A percentile compares a stretch with the other conserved stretches of the same genome.
Evolutionary conservation across 352 stramenopile genomes (phyloP).

Genomic region (Blastocystis sp.): DNA sequence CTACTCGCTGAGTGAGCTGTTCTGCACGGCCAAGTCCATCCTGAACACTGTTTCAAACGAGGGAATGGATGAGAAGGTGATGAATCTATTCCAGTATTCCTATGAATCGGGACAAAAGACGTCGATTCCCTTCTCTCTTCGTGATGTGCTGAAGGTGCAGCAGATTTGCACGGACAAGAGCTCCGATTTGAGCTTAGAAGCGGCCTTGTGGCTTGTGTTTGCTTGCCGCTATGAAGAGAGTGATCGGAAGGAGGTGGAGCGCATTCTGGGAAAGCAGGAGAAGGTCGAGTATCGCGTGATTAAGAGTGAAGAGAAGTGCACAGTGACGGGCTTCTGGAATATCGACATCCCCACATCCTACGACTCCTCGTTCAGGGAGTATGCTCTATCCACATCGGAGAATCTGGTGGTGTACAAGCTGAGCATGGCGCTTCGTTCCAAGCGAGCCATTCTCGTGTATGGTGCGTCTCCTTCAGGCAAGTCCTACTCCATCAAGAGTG

Average conservation of each 20-base stretch:
- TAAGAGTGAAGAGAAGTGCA: neutral
- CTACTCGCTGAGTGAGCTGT: conserved; percentile 40
- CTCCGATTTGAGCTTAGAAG: neutral
- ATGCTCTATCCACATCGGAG: neutral
- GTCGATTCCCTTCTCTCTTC: conserved; percentile 2
- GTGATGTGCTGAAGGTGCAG: conserved; percentile 16
- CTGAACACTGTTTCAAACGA: neutral
- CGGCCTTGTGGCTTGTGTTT: neutral
- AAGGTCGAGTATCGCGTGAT: neutral
- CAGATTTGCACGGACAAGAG: neutral
- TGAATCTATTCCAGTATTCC: neutral
- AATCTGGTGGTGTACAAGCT: neutral
- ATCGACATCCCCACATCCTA: neutral
- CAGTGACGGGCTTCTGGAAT: neutral
- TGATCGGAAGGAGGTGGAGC: neutral
- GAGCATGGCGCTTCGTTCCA: conserved; percentile 1
- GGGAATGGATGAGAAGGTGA: neutral
- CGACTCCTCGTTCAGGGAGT: neutral
- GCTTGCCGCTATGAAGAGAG: conserved; percentile 7
- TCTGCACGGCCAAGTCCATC: conserved; percentile 9
- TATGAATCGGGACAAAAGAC: neutral
- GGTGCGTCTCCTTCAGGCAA: conserved; percentile 44
- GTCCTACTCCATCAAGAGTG: neutral
- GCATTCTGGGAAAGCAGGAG: neutral
- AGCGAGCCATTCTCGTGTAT: conserved; percentile 44